Conservation (phyloP, 768 basidiomycete species). For the Lentinula edodes region DNA sequence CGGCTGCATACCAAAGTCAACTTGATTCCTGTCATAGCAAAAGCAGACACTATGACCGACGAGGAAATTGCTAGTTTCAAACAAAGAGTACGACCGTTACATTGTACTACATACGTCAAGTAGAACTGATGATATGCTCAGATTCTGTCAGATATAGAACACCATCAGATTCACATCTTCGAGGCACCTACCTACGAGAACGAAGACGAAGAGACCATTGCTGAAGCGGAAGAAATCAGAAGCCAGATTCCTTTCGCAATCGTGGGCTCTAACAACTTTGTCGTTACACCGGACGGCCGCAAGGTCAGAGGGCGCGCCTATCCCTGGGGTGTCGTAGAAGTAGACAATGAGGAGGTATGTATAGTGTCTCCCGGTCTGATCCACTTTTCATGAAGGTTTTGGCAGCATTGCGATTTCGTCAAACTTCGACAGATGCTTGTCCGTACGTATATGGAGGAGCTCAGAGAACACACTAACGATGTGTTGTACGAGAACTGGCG, state of each 20-base stretch:
- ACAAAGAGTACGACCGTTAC: constrained; percentile 53
- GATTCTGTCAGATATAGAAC: constrained; percentile 90
- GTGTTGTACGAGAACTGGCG: constrained; percentile 98
- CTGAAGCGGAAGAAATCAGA: constrained; percentile 95
- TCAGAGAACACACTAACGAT: constrained; percentile 95
- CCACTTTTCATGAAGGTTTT: neutral
- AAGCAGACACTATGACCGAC: constrained; percentile 96
- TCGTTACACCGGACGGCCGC: constrained; percentile 82
- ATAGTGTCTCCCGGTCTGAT: neutral
- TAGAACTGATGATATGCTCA: constrained; percentile 21
- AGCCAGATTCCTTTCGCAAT: constrained; percentile 99
- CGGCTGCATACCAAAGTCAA: constrained; percentile 96
- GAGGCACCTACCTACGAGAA: constrained; percentile 96
- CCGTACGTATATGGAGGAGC: constrained; percentile 98
- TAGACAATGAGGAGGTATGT: constrained; percentile 83
- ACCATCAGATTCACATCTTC: constrained; percentile 98
- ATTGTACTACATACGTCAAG: neutral
- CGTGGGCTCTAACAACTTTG: constrained; percentile 86
- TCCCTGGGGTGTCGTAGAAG: constrained; percentile 99
- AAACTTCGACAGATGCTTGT: constrained; percentile 99
- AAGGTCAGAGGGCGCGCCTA: constrained; percentile 92
- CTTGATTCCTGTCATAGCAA: constrained; percentile 97
- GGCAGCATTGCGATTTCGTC: constrained; percentile 91
- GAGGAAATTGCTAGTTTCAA: constrained; percentile 94
- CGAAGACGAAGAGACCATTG: constrained; percentile 97